A percentile compares a stretch with the other conserved stretches of the same genome.
Conservation (phyloP, 495 filamentous ascomycete genomes). For the Neurospora sp. region DNA sequence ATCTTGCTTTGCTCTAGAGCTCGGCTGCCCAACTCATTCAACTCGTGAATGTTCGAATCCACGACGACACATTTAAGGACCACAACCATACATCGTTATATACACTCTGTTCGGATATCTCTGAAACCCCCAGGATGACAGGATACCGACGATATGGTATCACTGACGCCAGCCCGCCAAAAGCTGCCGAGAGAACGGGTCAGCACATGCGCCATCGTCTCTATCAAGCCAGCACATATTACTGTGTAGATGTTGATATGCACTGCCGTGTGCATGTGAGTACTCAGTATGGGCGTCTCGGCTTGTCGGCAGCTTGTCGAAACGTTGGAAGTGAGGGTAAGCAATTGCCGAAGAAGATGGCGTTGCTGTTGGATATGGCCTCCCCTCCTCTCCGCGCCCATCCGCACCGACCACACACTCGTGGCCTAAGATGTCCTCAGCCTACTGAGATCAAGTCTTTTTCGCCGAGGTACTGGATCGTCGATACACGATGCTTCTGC, state of each 20-base stretch:
- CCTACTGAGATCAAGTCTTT: not conserved
- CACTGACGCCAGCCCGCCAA: not conserved
- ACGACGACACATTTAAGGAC: not conserved
- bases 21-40: not conserved
- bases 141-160: not conserved
- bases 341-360: not conserved
- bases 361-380: not conserved
- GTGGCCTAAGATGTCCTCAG: not conserved
- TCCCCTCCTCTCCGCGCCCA: not conserved
- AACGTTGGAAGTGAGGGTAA: not conserved
- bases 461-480: not conserved
- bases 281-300: not conserved
- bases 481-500: not conserved
- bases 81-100: not conserved
- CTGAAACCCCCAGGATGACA: not conserved
- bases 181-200: not conserved
- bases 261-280: not conserved
- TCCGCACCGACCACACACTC: not conserved
- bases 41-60: not conserved
- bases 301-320: constrained; percentile 3
- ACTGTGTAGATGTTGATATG: constrained; percentile 1
- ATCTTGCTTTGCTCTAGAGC: not conserved
- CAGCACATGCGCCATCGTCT: not conserved
- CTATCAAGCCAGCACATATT: not conserved
- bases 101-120: not conserved